Evolutionary conservation across 352 stramenopile species (phyloP).

Genomic region (Blastocystis sp.): DNA sequence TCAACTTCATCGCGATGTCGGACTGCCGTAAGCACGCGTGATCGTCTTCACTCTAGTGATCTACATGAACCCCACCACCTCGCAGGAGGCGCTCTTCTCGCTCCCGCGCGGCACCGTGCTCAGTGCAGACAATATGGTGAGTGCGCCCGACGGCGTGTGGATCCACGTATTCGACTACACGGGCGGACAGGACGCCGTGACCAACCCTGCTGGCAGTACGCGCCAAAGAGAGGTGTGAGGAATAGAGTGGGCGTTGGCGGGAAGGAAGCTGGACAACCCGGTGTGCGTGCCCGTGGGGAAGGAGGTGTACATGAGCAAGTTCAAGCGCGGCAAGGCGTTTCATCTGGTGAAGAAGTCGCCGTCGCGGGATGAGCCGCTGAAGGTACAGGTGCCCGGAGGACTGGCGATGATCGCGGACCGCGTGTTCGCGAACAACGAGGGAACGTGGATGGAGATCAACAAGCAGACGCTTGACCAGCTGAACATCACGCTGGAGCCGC

Average conservation of each 20-base stretch:
- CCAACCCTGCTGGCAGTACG: constrained; percentile 25
- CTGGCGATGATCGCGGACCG: constrained; percentile 64
- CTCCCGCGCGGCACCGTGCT: constrained; percentile 38
- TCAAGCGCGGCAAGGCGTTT: constrained; percentile 68
- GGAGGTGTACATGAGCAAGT: constrained; percentile 58
- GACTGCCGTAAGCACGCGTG: constrained; percentile 1
- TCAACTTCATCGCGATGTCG: constrained; percentile 58
- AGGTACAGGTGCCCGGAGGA: constrained; percentile 50
- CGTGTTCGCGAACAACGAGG: constrained; percentile 43
- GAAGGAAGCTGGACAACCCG: constrained; percentile 57
- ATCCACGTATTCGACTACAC: constrained; percentile 59
- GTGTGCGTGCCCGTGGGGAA: constrained; percentile 50
- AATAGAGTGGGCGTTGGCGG: constrained; percentile 63
- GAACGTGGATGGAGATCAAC: constrained; percentile 60
- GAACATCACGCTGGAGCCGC: constrained; percentile 32
- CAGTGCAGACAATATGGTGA: constrained; percentile 53
- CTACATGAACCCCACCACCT: constrained; percentile 63
- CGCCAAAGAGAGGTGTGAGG: not conserved
- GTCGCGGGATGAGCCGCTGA: constrained; percentile 30
- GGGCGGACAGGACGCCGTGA: not conserved
- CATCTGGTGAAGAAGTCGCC: constrained; percentile 67
- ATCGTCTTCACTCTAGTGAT: constrained; percentile 16
- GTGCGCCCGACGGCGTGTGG: constrained; percentile 47
- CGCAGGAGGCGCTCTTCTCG: constrained; percentile 49
- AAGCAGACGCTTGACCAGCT: constrained; percentile 48